Conservation (phyloP, 495 filamentous ascomycete genomes). For the Penicillium arizonense region DNA sequence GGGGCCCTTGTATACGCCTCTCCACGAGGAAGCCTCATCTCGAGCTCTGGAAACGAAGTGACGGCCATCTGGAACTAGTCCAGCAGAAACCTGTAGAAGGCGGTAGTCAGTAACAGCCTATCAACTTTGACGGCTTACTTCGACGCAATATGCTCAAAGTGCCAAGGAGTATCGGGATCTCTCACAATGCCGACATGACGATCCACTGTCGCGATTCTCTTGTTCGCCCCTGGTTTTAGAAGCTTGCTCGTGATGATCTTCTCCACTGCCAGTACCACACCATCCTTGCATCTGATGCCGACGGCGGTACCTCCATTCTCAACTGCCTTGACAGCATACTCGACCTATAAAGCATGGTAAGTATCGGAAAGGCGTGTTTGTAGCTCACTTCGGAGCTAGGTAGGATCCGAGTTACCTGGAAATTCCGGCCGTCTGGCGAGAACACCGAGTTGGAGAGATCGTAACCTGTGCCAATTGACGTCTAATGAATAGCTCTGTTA, state of each 20-base stretch:
- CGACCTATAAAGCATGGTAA: conserved; percentile 55
- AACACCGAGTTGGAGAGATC: conserved; percentile 99
- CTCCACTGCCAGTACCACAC: conserved; percentile 93
- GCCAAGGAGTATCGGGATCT: conserved; percentile 1
- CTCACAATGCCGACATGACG: conserved; percentile 90
- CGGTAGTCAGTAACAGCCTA: not conserved
- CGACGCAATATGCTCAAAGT: not conserved
- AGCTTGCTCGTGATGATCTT: conserved; percentile 95
- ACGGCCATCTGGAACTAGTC: conserved; percentile 89
- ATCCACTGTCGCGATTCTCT: conserved; percentile 93
- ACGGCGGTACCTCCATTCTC: conserved; percentile 97
- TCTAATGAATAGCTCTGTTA: conserved; percentile 50
- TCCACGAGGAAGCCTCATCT: conserved; percentile 88
- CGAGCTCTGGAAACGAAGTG: conserved; percentile 93
- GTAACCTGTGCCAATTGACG: conserved; percentile 98
- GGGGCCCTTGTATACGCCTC: conserved; percentile 83
- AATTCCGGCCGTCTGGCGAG: conserved; percentile 97
- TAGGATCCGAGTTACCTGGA: conserved; percentile 60
- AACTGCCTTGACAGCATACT: conserved; percentile 98
- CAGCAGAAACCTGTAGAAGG: conserved; percentile 73
- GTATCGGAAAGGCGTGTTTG: not conserved
- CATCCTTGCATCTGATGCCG: conserved; percentile 96
- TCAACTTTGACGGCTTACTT: not conserved
- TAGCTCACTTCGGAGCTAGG: conserved; percentile 3
- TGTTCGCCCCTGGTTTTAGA: conserved; percentile 89